Evolutionary conservation across 2,329 filamentous ascomycete genomes (phyloP).

Genomic region (Rhytidhysteron rufulum): DNA sequence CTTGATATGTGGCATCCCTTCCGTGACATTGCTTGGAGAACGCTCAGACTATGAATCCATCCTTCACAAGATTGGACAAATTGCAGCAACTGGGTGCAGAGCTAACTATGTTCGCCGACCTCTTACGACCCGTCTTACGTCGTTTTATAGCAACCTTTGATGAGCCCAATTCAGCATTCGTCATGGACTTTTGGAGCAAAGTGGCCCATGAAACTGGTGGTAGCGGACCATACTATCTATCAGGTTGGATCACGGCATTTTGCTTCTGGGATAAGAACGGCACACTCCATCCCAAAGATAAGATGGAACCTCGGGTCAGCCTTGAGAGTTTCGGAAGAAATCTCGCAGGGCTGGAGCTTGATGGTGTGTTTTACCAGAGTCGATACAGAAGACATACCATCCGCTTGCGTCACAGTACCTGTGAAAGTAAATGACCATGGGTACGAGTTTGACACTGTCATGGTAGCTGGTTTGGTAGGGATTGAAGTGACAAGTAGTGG

Average conservation of each 20-base stretch:
- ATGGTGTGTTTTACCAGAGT: conserved; percentile 2
- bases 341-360: too few species aligned
- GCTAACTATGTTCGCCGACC: conserved; percentile 34
- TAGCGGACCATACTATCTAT: background rate
- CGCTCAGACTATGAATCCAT: conserved; percentile 45
- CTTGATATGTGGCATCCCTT: conserved; percentile 47
- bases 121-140: conserved; percentile 44
- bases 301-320: too few species aligned
- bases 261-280: conserved; percentile 11
- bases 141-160: conserved; percentile 47
- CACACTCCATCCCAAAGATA: too few species aligned
- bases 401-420: conserved; percentile 6
- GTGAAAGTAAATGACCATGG: conserved; percentile 3
- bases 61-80: conserved; percentile 39
- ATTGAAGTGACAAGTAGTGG: conserved; percentile 1
- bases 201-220: conserved; percentile 14
- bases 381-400: background rate
- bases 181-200: conserved; percentile 42
- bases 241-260: conserved; percentile 14
- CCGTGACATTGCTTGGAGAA: conserved; percentile 50
- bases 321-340: too few species aligned
- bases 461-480: conserved; percentile 10
- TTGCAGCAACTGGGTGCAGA: conserved; percentile 45
- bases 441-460: background rate
- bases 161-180: conserved; percentile 21